A percentile compares a stretch with the other conserved stretches of the same genome.
These are phyloP conservation scores for Aspergillus ustus DNA, from an alignment of 2,329 filamentous ascomycete genomes.

Conservation along the genomic window DNA sequence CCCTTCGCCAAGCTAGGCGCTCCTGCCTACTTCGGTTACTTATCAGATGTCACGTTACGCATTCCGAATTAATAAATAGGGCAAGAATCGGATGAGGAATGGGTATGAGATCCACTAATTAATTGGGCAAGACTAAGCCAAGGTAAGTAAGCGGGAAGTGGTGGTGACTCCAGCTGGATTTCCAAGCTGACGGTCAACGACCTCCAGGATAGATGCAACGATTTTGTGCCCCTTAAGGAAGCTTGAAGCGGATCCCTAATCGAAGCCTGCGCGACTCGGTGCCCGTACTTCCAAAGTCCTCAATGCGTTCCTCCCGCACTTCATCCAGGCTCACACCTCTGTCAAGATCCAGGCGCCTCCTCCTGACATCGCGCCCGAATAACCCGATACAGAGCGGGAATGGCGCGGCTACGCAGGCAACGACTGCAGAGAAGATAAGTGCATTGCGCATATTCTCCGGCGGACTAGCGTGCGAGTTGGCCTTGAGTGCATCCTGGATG, in stretches of 20 bases:
- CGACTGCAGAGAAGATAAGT: constrained; percentile 77
- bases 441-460: constrained; percentile 74
- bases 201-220: background rate
- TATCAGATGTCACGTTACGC: background rate
- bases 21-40: background rate
- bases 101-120: background rate
- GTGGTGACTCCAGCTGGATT: background rate
- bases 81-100: background rate
- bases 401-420: constrained; percentile 68
- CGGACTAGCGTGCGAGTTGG: constrained; percentile 57
- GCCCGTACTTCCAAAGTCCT: background rate
- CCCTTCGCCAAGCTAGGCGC: background rate
- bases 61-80: background rate
- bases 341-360: constrained; percentile 48
- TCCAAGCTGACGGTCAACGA: background rate
- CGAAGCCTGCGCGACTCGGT: constrained; percentile 3
- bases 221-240: constrained; percentile 4
- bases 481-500: constrained; percentile 73
- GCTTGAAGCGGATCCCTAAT: constrained; percentile 11
- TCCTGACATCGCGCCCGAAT: constrained; percentile 62
- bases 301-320: background rate
- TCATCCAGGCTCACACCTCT: constrained; percentile 31
- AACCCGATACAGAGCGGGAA: constrained; percentile 71
- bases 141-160: background rate
- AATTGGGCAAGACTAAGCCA: background rate